Evolutionary conservation across 208 protist species (phyloP).

Genomic region (Zelonia costaricensis): DNA sequence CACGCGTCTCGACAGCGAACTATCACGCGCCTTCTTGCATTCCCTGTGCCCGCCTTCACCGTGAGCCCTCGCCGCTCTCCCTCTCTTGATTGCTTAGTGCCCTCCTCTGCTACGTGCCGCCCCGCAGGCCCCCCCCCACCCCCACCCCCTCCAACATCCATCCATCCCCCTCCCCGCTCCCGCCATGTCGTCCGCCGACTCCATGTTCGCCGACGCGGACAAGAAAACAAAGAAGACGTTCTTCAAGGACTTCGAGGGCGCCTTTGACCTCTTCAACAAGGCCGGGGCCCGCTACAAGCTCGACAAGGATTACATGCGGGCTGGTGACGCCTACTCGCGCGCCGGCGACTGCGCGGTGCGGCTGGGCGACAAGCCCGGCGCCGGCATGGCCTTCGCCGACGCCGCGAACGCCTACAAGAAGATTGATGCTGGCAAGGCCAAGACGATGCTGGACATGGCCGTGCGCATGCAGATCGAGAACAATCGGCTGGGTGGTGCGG

Average conservation of each 20-base stretch:
- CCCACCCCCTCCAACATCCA: too few species aligned
- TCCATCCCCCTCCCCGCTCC: neutral
- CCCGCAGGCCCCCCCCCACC: neutral
- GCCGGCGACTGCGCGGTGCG: conserved; percentile 72
- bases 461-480: conserved; percentile 73
- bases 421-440: conserved; percentile 60
- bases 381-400: conserved; percentile 50
- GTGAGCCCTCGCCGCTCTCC: too few species aligned
- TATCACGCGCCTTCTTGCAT: too few species aligned
- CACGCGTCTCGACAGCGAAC: too few species aligned
- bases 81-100: too few species aligned
- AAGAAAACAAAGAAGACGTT: conserved; percentile 81
- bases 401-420: conserved; percentile 69
- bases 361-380: conserved; percentile 46
- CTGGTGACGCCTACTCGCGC: conserved; percentile 73
- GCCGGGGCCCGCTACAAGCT: conserved; percentile 71
- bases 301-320: conserved; percentile 73
- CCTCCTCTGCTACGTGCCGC: neutral
- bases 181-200: conserved; percentile 47
- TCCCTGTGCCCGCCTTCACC: too few species aligned
- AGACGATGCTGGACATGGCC: conserved; percentile 60
- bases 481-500: conserved; percentile 64
- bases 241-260: conserved; percentile 84
- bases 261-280: conserved; percentile 79
- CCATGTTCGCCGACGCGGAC: conserved; percentile 64